Conservation (phyloP, 129 eudicot species). For the Cynara cardunculus region DNA sequence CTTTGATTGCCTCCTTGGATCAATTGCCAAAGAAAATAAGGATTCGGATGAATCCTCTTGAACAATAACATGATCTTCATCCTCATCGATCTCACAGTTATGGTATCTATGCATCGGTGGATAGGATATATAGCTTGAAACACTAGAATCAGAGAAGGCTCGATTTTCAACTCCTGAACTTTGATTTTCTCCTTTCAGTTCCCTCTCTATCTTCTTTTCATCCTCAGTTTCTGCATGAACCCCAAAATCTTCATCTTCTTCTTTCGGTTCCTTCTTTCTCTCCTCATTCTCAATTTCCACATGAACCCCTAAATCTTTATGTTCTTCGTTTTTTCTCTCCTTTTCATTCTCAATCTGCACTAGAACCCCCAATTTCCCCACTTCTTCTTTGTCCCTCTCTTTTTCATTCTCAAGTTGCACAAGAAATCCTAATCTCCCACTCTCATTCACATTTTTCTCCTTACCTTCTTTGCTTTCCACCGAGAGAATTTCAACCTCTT, state of each 20-base stretch:
- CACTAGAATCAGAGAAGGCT: slow-evolving; percentile 41
- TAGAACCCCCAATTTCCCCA: slow-evolving; percentile 12
- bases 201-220: slow-evolving; percentile 11
- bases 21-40: slow-evolving; percentile 53
- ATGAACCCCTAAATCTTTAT: background rate
- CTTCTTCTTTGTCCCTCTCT: slow-evolving; percentile 23
- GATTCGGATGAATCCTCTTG: slow-evolving; percentile 58
- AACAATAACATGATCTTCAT: slow-evolving; percentile 12
- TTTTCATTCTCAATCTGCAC: slow-evolving; percentile 25
- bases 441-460: slow-evolving; percentile 12
- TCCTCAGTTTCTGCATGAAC: slow-evolving; percentile 10
- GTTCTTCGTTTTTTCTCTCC: slow-evolving; percentile 7
- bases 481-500: slow-evolving; percentile 15
- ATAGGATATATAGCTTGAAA: slow-evolving; percentile 46
- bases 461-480: slow-evolving; percentile 24
- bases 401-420: slow-evolving; percentile 23
- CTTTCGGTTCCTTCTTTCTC: slow-evolving; percentile 6
- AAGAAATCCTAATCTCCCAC: slow-evolving; percentile 19
- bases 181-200: background rate
- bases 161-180: background rate
- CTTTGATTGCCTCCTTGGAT: slow-evolving; percentile 40
- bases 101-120: slow-evolving; percentile 43
- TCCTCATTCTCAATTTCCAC: slow-evolving; percentile 19
- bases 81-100: slow-evolving; percentile 28
- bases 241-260: background rate